Conservation (phyloP, 148 eudicot genomes). For the Silene uniflora region DNA sequence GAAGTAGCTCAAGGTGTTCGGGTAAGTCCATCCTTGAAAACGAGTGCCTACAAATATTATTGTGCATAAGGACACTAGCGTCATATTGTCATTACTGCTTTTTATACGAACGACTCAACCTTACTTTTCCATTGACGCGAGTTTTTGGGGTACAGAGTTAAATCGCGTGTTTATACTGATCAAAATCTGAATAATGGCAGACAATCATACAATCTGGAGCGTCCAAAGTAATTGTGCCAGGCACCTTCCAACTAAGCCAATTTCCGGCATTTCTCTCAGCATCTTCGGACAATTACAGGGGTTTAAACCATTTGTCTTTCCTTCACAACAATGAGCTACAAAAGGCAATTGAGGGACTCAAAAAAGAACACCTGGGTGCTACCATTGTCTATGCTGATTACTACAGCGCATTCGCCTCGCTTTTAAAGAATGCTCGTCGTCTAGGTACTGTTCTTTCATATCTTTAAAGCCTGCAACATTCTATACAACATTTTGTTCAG, state of each 20-base stretch:
- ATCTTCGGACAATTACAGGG: slow-evolving; percentile 12
- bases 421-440: slow-evolving; percentile 15
- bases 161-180: neutral
- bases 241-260: slow-evolving; percentile 30
- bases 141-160: too few species aligned
- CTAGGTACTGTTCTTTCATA: neutral
- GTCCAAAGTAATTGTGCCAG: slow-evolving; percentile 26
- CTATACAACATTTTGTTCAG: neutral
- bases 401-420: slow-evolving; percentile 23
- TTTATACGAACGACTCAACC: too few species aligned
- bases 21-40: neutral
- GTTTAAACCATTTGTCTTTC: slow-evolving; percentile 26
- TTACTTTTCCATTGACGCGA: too few species aligned
- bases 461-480: too few species aligned
- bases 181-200: slow-evolving; percentile 19
- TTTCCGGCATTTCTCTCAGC: slow-evolving; percentile 27
- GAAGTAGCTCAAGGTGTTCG: slow-evolving; percentile 15
- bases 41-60: neutral
- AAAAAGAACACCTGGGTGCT: slow-evolving; percentile 16
- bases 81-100: too few species aligned
- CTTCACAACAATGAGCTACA: slow-evolving; percentile 27
- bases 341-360: slow-evolving; percentile 13
- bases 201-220: slow-evolving; percentile 25
- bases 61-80: too few species aligned
- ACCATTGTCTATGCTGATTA: slow-evolving; percentile 34